These are phyloP conservation scores for Linnemannia exigua DNA, from an alignment of 192 early-diverging fungal species.

Conservation along the genomic window DNA sequence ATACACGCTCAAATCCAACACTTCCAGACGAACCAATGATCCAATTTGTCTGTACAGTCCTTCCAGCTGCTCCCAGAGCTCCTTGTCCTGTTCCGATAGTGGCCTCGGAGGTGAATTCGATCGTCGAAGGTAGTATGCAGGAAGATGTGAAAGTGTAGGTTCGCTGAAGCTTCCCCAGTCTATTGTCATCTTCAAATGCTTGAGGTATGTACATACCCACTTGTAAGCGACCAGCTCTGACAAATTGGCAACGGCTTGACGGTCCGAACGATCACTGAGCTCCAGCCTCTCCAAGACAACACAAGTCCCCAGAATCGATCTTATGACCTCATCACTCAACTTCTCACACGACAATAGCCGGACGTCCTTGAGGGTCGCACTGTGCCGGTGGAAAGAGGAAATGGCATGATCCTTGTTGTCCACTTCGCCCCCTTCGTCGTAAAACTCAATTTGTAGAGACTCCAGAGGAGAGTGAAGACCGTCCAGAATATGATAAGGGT, in stretches of 20 bases:
- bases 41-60: not conserved
- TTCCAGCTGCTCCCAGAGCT: not conserved
- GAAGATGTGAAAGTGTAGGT: not conserved
- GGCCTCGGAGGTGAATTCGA: not conserved
- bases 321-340: not conserved
- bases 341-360: not conserved
- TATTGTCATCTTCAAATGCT: not conserved
- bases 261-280: not conserved
- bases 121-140: not conserved
- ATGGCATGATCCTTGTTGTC: not conserved
- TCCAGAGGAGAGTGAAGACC: not conserved
- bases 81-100: not conserved
- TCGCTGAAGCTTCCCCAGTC: not conserved
- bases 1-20: not conserved
- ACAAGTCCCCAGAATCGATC: not conserved
- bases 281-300: not conserved
- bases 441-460: not conserved
- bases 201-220: not conserved
- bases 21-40: not conserved
- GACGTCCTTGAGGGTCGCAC: not conserved
- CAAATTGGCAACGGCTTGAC: not conserved
- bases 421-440: not conserved
- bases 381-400: not conserved
- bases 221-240: not conserved
- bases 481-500: not conserved